These are phyloP conservation scores for Capsicum baccatum DNA, from an alignment of 257 asterid genomes.

Conservation along the genomic window DNA sequence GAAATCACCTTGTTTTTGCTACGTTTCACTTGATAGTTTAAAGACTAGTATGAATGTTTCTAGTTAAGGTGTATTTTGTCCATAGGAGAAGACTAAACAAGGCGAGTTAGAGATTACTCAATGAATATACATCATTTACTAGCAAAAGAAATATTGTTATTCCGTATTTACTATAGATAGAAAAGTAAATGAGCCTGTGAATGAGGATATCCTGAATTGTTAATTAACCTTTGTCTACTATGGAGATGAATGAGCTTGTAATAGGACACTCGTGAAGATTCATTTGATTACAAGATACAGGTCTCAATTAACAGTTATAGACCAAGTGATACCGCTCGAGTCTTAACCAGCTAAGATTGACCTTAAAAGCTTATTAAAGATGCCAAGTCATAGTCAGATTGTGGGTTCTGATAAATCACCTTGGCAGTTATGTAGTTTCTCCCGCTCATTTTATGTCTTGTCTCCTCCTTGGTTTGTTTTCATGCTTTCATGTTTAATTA, in stretches of 20 bases:
- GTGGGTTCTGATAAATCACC: not conserved
- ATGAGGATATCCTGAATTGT: not conserved
- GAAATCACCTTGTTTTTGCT: not conserved
- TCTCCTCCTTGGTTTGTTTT: not conserved
- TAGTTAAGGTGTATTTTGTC: not conserved
- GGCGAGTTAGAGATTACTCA: not conserved
- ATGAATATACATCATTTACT: not conserved
- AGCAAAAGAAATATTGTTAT: not conserved
- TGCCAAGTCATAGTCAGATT: not conserved
- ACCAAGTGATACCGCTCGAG: not conserved
- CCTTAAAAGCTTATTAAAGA: conserved; percentile 10
- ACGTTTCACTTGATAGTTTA: not conserved
- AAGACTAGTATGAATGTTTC: not conserved
- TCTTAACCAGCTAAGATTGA: not conserved
- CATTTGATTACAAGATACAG: not conserved
- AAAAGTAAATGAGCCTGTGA: not conserved
- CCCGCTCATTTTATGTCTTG: not conserved
- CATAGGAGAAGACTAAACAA: not conserved
- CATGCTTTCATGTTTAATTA: not conserved
- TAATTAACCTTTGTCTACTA: not conserved
- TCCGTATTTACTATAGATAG: not conserved
- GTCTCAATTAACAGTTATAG: not conserved
- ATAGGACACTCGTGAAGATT: not conserved
- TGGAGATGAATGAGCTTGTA: not conserved
- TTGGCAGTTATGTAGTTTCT: not conserved